Conservation (phyloP, 2,329 filamentous ascomycete species). For the Talaromyces pinophilus region DNA sequence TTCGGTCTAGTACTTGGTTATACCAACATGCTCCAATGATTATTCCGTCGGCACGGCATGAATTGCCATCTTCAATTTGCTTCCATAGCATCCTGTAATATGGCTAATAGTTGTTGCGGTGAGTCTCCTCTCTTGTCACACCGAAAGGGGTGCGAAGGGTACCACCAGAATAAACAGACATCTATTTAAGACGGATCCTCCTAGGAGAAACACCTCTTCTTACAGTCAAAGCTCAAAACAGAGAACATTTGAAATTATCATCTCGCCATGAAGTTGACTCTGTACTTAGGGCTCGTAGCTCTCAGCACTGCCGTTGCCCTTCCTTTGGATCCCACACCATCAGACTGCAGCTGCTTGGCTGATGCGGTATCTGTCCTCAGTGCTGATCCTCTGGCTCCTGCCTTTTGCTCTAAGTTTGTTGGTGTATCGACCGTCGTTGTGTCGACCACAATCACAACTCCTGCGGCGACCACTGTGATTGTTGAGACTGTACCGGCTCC, state of each 20-base stretch:
- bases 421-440: conserved; percentile 6
- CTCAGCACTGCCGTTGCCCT: not conserved
- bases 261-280: not conserved
- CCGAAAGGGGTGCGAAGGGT: not conserved
- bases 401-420: conserved; percentile 15
- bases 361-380: conserved; percentile 15
- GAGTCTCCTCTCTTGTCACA: not conserved
- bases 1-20: not conserved
- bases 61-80: not conserved
- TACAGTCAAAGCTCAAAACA: not conserved
- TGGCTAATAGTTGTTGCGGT: not conserved
- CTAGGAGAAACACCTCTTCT: not conserved
- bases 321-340: not conserved
- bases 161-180: not conserved
- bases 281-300: not conserved
- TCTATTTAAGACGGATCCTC: not conserved
- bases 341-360: conserved; percentile 13
- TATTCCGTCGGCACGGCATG: not conserved
- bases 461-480: conserved; percentile 6
- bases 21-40: not conserved
- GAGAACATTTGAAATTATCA: not conserved
- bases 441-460: conserved; percentile 16
- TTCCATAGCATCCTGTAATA: not conserved
- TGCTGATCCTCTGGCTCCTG: conserved; percentile 7
- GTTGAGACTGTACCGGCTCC: conserved; percentile 8